A percentile compares a stretch with the other conserved stretches of the same genome.
Evolutionary conservation across 371 early-diverging fungal species (phyloP).

Genomic region (Mortierella sp.): DNA sequence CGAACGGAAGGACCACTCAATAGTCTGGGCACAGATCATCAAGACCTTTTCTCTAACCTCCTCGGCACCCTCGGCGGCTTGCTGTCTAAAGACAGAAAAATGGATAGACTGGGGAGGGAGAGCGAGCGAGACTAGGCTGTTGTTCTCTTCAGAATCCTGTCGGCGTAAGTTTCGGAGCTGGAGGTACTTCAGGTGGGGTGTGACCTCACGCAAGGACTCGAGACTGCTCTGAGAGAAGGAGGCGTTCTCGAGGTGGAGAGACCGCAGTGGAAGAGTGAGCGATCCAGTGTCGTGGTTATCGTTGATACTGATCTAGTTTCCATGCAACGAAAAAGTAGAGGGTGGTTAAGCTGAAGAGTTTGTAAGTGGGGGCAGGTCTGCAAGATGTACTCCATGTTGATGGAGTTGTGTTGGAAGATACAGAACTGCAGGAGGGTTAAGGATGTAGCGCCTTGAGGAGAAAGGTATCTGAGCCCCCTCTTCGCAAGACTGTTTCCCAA

Average conservation of each 20-base stretch:
- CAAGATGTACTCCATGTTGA: background rate
- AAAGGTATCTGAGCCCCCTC: background rate
- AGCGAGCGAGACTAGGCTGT: background rate
- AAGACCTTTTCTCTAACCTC: background rate
- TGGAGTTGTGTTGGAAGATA: background rate
- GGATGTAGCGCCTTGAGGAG: background rate
- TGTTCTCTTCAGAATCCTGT: background rate
- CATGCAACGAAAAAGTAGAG: background rate
- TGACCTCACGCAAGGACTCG: background rate
- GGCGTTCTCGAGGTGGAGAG: background rate
- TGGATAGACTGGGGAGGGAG: background rate
- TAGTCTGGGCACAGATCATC: background rate
- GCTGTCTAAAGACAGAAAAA: background rate
- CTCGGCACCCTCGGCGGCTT: background rate
- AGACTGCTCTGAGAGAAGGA: background rate
- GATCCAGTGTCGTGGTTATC: background rate
- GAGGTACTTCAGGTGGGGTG: background rate
- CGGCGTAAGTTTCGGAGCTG: background rate
- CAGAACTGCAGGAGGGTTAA: background rate
- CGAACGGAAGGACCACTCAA: background rate
- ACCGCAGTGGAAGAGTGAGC: background rate
- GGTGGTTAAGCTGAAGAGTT: background rate
- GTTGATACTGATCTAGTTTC: background rate
- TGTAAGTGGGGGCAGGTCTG: background rate
- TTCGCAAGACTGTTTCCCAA: too few species aligned